Evolutionary conservation across 2,329 filamentous ascomycete genomes (phyloP).

Genomic region (Penicillium sp.): DNA sequence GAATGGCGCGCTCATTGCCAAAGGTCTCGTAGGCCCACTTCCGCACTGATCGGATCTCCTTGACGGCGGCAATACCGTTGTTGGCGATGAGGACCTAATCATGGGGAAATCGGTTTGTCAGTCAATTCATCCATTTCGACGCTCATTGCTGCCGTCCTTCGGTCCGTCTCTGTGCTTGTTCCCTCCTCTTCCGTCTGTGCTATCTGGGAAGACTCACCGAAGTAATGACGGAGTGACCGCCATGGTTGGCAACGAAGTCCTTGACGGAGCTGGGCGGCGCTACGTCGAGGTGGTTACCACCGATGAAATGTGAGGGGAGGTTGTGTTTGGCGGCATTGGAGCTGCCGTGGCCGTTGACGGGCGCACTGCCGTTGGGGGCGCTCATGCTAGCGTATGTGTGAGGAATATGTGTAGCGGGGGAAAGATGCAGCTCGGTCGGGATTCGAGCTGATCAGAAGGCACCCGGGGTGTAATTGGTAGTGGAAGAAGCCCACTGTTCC

Average conservation of each 20-base stretch:
- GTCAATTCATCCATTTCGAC: background rate
- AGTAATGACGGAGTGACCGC: slow-evolving; percentile 97
- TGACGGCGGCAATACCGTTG: slow-evolving; percentile 99
- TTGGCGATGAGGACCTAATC: slow-evolving; percentile 92
- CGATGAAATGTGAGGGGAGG: slow-evolving; percentile 91
- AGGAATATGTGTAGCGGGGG: slow-evolving; percentile 12
- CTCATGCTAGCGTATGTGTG: slow-evolving; percentile 39
- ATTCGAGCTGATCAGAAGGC: background rate
- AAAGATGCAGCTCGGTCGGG: slow-evolving; percentile 7
- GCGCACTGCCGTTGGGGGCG: slow-evolving; percentile 38
- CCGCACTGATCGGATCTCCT: slow-evolving; percentile 97
- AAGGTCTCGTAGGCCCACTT: slow-evolving; percentile 99
- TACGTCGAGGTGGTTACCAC: slow-evolving; percentile 82
- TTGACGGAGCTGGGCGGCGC: slow-evolving; percentile 86
- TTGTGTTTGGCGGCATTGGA: slow-evolving; percentile 80
- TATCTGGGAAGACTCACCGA: slow-evolving; percentile 68
- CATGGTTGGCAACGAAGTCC: slow-evolving; percentile 87
- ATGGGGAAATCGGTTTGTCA: slow-evolving; percentile 17
- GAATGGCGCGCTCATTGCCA: slow-evolving; percentile 95
- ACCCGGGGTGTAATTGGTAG: background rate
- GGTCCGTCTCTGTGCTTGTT: background rate
- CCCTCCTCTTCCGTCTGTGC: background rate
- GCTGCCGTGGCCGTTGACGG: slow-evolving; percentile 56
- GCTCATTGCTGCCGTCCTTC: background rate
- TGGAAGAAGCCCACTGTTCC: background rate